Base-by-base conservation (phyloP, 768 basidiomycete genomes). In the Lentinula guzmanii region DNA sequence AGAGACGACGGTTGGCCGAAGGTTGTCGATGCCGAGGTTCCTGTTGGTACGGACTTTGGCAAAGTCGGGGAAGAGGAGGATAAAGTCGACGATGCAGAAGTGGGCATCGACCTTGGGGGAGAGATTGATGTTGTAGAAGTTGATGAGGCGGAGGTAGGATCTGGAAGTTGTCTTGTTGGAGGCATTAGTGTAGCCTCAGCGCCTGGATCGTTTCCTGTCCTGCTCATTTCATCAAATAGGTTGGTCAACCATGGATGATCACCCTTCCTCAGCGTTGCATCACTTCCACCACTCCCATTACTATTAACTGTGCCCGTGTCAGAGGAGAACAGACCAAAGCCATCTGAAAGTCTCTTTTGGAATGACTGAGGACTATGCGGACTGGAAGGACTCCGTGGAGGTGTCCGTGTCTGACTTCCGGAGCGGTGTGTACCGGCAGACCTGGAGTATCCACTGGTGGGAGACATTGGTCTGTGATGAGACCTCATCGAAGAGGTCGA, bases 371-470 rank as follows among this genome's bases (percentile, higher is more conserved):
- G 81, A 57, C 79, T 80, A 46, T 73, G 72, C 45, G 82, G 79
- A 63, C 80, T 86, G 58, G 82, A 75, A 10, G 89, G 89, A 52
- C 87, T 89, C 41, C 82, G 82, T 52, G 87, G 85, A 31, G 87
- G 85, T 10, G 80, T 59, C 16, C 45, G 43, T n/a, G 46, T 48
- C 11, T 59, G 31, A 10, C 45, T 59, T 35, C 24, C 45, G 16
- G 45, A 18, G 33, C 46, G 45, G 5, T 41, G 42, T 18, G 28
- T 4, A 5, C 21, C 51, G 13, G 51, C 31, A 33, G 51, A 52
- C 24, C 33, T 52, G 11, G 31, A 6, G 15, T 52, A 11, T 54
- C 21, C 37, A 54, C 21, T 42, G 21, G 55, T 43, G 41, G 41
- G 55, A 28, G 55, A 54, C 53, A 54, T 54, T 16, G 55, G 55